phyloP scores from a whole-genome alignment of 306 rosid genomes.

The Cucurbita pepo region DNA sequence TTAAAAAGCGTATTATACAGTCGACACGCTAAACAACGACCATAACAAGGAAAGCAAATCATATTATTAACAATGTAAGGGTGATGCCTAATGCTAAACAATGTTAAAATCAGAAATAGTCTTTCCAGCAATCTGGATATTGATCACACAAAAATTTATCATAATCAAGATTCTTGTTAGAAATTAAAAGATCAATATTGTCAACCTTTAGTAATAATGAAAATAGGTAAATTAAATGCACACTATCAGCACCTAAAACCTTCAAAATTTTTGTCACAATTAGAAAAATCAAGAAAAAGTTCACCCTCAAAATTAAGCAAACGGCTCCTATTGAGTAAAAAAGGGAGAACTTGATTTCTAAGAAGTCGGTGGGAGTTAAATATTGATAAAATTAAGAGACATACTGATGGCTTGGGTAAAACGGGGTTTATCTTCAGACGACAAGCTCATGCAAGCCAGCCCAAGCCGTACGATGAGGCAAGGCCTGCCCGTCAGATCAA shows the following conservation, averaged over 20 bases:
- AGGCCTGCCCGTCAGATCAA: slow-evolving; percentile 49
- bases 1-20: neutral
- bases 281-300: neutral
- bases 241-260: neutral
- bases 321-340: neutral
- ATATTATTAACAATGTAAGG: neutral
- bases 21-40: neutral
- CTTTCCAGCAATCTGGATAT: neutral
- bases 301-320: neutral
- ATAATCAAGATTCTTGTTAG: neutral
- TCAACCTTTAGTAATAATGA: too few species aligned
- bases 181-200: neutral
- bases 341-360: neutral
- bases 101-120: neutral
- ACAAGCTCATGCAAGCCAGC: slow-evolving; percentile 41
- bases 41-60: neutral
- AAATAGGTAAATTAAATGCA: neutral
- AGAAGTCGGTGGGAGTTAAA: neutral
- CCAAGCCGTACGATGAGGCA: slow-evolving; percentile 84
- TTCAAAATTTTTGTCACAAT: neutral
- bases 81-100: neutral
- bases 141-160: neutral
- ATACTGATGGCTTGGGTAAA: slow-evolving; percentile 74
- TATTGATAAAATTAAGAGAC: slow-evolving; percentile 15
- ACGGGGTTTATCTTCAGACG: slow-evolving; percentile 47